phyloP scores from a whole-genome alignment of 2,329 filamentous ascomycete genomes.

The Diaporthe vexans region DNA sequence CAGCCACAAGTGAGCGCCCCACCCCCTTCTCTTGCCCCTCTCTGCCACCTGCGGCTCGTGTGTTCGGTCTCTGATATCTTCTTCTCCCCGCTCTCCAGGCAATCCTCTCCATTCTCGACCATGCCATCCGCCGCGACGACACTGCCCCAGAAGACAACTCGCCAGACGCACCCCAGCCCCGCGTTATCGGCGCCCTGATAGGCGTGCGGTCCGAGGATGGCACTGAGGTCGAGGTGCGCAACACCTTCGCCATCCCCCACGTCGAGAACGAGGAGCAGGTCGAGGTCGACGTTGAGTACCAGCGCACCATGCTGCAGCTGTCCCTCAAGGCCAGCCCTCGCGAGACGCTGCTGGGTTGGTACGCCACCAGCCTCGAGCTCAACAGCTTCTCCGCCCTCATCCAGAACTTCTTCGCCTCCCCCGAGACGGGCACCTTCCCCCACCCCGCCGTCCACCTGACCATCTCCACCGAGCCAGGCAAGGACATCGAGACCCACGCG shows the following conservation, averaged over 20 bases:
- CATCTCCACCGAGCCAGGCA: constrained; percentile 88
- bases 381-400: constrained; percentile 99
- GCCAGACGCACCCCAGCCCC: constrained; percentile 77
- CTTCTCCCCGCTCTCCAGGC: constrained; percentile 58
- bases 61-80: constrained; percentile 17
- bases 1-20: constrained; percentile 86
- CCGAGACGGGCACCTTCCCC: constrained; percentile 96
- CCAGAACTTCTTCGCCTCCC: constrained; percentile 99
- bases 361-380: constrained; percentile 95
- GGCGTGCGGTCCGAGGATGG: constrained; percentile 96
- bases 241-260: constrained; percentile 97
- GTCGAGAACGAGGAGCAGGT: constrained; percentile 99
- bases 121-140: constrained; percentile 88
- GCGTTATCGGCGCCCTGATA: constrained; percentile 96
- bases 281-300: constrained; percentile 99
- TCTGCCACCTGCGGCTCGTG: constrained; percentile 10
- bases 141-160: constrained; percentile 47
- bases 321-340: constrained; percentile 95
- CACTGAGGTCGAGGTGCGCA: constrained; percentile 94
- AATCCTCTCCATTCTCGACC: constrained; percentile 87
- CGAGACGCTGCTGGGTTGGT: constrained; percentile 97
- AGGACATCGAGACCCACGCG: constrained; percentile 89
- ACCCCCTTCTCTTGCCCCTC: background rate
- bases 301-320: constrained; percentile 98
- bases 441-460: constrained; percentile 98